Evolutionary conservation across 1,284 basidiomycete species (phyloP), one percentile per base, ranked within the genome.

Genomic region (Abortiporus biennis): DNA sequence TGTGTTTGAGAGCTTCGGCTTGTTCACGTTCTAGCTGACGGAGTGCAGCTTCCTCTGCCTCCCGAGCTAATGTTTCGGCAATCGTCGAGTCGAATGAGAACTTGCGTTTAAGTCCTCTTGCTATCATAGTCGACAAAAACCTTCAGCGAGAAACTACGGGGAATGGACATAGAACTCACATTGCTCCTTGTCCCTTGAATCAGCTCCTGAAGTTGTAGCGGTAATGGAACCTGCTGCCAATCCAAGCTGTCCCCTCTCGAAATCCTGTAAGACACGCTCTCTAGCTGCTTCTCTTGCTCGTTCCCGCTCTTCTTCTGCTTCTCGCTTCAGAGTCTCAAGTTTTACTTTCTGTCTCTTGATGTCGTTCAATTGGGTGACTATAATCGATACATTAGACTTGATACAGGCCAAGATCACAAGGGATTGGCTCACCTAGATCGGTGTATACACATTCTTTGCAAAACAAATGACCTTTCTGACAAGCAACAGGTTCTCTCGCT

Each of bases 371-470:
- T 96, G 93, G n/a, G 74, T 70, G 47, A 93, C 81, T 88, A 55
- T 19, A 8, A 11, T 6, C 27, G 27, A 29, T 29, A n/a, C 8
- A 29, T 29, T 8, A 29, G 27, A 29, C 27, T 8, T 46, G 45
- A 32, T 51, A n/a, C 11, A 23, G 12, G n/a, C 39, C 24, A 4
- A 44, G 15, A 23, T 34, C 15, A 38, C 25, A 24, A 24, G 15
- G n/a, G n/a, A n/a, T n/a, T n/a, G n/a, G 64, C 81, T 57, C 62
- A 87, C 85, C 60, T 23, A 90, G 73, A 57, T 88, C 86, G 0
- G 80, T 76, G 53, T 84, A 79, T 9, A 81, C 80, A 56, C 92
- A 91, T 62, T 94, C 91, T 55, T 86, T 90, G 73, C 93, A 97
- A 63, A 86, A 90, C 9, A 96, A 55, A 62, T 97, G 93, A 0